Evolutionary conservation across 441 rosid species (phyloP).

Genomic region (Mallotus repandus): DNA sequence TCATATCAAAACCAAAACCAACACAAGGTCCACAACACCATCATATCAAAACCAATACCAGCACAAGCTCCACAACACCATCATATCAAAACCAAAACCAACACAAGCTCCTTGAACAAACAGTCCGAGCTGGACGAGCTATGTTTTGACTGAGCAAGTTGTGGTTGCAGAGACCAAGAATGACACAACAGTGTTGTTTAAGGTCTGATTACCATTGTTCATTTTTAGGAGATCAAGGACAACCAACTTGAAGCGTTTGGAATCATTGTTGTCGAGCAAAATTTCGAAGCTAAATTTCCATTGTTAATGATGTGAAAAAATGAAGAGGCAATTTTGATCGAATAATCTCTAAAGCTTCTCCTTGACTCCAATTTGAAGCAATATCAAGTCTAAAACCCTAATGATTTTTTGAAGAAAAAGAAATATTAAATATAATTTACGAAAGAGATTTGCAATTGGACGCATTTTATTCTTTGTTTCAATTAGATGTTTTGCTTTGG

Average conservation of each 20-base stretch:
- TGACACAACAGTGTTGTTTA: conserved; percentile 50
- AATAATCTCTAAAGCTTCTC: conserved; percentile 32
- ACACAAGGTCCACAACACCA: conserved; percentile 73
- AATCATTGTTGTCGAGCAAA: conserved; percentile 33
- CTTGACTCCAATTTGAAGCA: conserved; percentile 34
- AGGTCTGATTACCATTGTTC: conserved; percentile 26
- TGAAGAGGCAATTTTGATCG: conserved; percentile 30
- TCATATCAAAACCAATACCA: conserved; percentile 13
- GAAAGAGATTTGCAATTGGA: too few relatives aligned
- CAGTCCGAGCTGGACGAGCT: conserved; percentile 36
- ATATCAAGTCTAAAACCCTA: conserved; percentile 42
- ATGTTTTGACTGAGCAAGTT: conserved; percentile 42
- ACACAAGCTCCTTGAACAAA: conserved; percentile 35
- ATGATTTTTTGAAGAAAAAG: conserved; percentile 16
- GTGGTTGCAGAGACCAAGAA: conserved; percentile 38
- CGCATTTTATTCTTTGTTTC: too few relatives aligned
- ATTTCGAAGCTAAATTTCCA: conserved; percentile 42
- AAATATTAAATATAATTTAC: too few relatives aligned
- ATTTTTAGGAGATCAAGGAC: conserved; percentile 31
- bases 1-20: conserved; percentile 26
- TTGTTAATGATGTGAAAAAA: conserved; percentile 40
- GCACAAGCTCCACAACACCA: too few relatives aligned
- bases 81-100: conserved; percentile 11
- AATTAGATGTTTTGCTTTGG: too few relatives aligned
- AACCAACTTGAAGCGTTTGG: conserved; percentile 38